Base-by-base conservation (phyloP, 2,329 filamentous ascomycete species). In the Pyricularia sp. region DNA sequence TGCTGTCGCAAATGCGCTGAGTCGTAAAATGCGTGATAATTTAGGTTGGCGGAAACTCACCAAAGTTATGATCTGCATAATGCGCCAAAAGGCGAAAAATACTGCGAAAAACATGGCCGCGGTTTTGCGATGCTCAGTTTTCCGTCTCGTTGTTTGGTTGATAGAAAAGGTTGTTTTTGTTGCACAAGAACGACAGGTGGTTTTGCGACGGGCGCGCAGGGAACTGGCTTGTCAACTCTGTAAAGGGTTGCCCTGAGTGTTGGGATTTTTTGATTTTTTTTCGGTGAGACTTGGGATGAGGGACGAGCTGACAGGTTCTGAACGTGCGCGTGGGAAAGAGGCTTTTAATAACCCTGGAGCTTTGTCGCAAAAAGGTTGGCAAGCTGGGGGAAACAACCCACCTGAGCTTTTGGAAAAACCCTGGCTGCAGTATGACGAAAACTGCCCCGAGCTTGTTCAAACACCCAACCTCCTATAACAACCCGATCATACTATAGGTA, bases 41-140 rank as follows among this genome's bases (percentile, higher is more conserved):
- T 16, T 62, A 19, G 57, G 33, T 44, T 12, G 13, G 40, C 31
- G 40, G 31, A 28, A 35, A 19, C 80, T 71, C 79, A 88, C 85
- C 76, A 88, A 70, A 59, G 85, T 87, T 69, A 86, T 65, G 73
- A 88, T 87, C 74, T 88, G 80, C 70, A 80, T 71, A 70, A 87
- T 80, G 70, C 86, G 83, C 78, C 82, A 86, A 70, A 82, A 82
- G 74, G 84, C 78, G 75, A 88, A 88, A 69, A 86, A 77, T 68
- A 88, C 72, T 68, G 82, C 84, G 76, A 86, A 87, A 60, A 87
- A 68, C 85, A 88, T 88, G 69, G 70, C 76, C 76, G 68, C 35
- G 30, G 60, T 24, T 22, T 8, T 28, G 24, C 57, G 28, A 60
- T 16, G 57, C 24, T 60, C 28, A 28, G 57, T 60, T 60, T 59